A percentile compares a stretch with the other conserved stretches of the same genome.
phyloP scores from a whole-genome alignment of 2,329 filamentous ascomycete genomes.

The Plectosphaerella sp. region DNA sequence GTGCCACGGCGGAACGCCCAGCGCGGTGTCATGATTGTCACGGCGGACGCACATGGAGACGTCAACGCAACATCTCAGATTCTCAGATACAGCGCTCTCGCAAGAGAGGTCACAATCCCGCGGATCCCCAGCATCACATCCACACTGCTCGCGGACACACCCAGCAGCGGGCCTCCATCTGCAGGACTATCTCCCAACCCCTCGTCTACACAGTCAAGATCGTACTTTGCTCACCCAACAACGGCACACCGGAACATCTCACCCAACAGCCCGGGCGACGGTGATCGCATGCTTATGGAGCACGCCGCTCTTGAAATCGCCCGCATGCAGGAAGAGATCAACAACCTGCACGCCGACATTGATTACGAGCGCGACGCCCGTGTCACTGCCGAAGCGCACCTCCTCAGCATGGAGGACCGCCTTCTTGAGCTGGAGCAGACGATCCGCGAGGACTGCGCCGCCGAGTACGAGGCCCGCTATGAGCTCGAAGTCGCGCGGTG shows the following conservation, averaged over 20 bases:
- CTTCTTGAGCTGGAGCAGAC: slow-evolving; percentile 70
- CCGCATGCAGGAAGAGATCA: slow-evolving; percentile 72
- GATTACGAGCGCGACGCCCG: slow-evolving; percentile 67
- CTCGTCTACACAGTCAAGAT: slow-evolving; percentile 2
- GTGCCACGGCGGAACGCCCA: slow-evolving; percentile 62
- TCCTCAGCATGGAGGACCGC: slow-evolving; percentile 64
- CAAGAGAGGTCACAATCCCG: slow-evolving; percentile 87
- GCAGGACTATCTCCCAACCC: slow-evolving; percentile 12
- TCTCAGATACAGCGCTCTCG: slow-evolving; percentile 86
- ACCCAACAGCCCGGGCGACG: slow-evolving; percentile 32
- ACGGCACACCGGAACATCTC: slow-evolving; percentile 32
- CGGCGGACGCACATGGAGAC: slow-evolving; percentile 86
- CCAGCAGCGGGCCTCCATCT: slow-evolving; percentile 17
- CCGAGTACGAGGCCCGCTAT: slow-evolving; percentile 77
- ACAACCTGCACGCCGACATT: slow-evolving; percentile 66
- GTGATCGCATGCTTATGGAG: slow-evolving; percentile 71
- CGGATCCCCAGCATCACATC: slow-evolving; percentile 79
- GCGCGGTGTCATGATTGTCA: slow-evolving; percentile 92
- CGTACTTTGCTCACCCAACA: slow-evolving; percentile 9
- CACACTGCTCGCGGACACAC: slow-evolving; percentile 50
- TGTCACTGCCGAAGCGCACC: slow-evolving; percentile 66
- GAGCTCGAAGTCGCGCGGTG: slow-evolving; percentile 74
- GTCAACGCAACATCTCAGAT: slow-evolving; percentile 98
- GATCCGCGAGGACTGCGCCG: slow-evolving; percentile 83
- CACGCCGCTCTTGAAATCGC: slow-evolving; percentile 76